Base-by-base conservation (phyloP, 345 rosid genomes). In the Boechera retrofracta region DNA sequence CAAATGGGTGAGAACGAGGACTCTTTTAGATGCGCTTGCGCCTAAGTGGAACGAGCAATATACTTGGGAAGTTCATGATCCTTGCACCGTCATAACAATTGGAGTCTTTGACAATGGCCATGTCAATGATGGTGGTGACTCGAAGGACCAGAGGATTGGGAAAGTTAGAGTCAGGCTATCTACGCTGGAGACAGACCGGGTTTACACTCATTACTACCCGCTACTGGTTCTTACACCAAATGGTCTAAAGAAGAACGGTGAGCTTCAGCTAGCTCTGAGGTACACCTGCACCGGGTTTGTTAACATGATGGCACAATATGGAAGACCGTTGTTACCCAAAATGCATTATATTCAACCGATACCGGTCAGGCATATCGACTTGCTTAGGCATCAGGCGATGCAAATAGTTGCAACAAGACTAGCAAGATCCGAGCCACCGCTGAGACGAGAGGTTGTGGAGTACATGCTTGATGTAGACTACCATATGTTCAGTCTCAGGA, bases 1-100 rank as follows among this genome's bases (percentile, higher is more conserved):
- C 85, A 96, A 96, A 77, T 96, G 99, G 99, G 82, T 91, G 68
- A 86, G 99, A 10, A 96, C 98, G 7, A 87, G 99, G 68, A 96
- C 98, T 5, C 87, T 96, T 42, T 88, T 96, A 3, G 92, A 93
- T 67, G 89, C 92, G 2, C 80, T 91, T 80, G 64, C 72, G 5
- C 98, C 99, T 29, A 79, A 81, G 74, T 96, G 99, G 99, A 89
- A 96, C 38, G 99, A 93, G 88, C 96, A 88, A 64, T 96, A 93
- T 66, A 96, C 97, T 9, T 96, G 99, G 98, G 99, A 96, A 67
- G 98, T 93, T 36, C 84, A 77, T 59, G 99, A 96, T 81, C 93
- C 98, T 1, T 93, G 98, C 70, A 96, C 99, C 0, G 97, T 93
- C 24, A 83, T 96, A 74, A 91, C 98, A n/a, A 77, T 96, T 49